A percentile compares a stretch with the other conserved stretches of the same genome.
Conservation (phyloP, 257 asterid species). For the Penstemon barbatus region DNA sequence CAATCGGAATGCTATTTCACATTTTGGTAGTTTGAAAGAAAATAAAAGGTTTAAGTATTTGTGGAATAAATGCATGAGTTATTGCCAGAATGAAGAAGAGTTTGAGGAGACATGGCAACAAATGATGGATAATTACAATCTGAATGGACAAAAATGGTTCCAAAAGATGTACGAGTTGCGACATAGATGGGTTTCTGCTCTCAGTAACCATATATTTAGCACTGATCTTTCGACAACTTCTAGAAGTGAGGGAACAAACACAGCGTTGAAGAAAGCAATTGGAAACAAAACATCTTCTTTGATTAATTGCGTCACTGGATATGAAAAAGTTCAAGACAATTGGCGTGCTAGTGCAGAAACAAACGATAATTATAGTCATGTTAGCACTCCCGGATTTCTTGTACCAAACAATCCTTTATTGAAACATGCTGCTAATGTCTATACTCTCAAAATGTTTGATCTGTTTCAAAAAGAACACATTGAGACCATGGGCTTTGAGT, state of each 20-base stretch:
- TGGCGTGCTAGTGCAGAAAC: neutral
- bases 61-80: neutral
- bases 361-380: neutral
- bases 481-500: neutral
- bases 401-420: neutral
- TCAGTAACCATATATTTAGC: neutral
- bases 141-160: neutral
- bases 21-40: neutral
- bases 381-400: neutral
- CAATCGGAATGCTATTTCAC: neutral
- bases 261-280: neutral
- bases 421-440: neutral
- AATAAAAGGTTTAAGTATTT: too few species aligned
- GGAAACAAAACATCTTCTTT: neutral
- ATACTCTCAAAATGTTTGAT: neutral
- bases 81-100: too few species aligned
- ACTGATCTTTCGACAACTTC: neutral
- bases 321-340: neutral
- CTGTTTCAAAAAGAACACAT: neutral
- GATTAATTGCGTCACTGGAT: neutral
- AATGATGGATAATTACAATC: neutral
- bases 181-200: neutral
- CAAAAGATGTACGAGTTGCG: neutral
- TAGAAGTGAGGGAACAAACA: neutral
- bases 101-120: neutral